phyloP scores from a whole-genome alignment of 345 rosid genomes.

The Durio zibethinus region DNA sequence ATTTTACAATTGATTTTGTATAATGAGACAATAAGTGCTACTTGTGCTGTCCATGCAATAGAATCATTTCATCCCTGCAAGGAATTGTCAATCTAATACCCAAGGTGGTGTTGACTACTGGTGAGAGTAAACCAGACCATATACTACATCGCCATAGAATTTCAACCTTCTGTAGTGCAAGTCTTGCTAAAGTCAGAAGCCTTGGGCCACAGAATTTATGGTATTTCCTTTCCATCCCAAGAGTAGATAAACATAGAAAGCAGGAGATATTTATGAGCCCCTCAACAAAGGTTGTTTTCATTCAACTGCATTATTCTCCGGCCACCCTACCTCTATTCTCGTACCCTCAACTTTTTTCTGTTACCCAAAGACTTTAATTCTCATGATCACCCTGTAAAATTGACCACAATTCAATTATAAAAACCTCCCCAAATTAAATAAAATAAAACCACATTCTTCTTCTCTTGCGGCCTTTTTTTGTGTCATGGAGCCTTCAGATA shows the following conservation, averaged over 20 bases:
- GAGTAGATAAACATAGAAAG: slow-evolving; percentile 42
- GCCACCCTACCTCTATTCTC: slow-evolving; percentile 41
- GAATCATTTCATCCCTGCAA: slow-evolving; percentile 18
- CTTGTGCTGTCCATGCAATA: not conserved
- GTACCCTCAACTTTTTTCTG: slow-evolving; percentile 29
- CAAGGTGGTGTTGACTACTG: slow-evolving; percentile 31
- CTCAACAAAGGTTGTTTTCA: slow-evolving; percentile 59
- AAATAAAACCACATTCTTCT: slow-evolving; percentile 15
- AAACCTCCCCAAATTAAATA: slow-evolving; percentile 13
- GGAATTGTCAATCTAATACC: slow-evolving; percentile 16
- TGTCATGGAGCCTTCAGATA: slow-evolving; percentile 35
- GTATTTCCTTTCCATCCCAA: slow-evolving; percentile 45
- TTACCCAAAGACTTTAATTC: slow-evolving; percentile 10
- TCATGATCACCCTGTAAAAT: slow-evolving; percentile 19
- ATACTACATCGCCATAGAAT: slow-evolving; percentile 42
- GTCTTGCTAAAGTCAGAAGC: slow-evolving; percentile 41
- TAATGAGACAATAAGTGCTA: not conserved
- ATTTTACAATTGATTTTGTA: not conserved
- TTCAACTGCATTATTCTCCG: slow-evolving; percentile 74
- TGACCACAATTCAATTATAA: slow-evolving; percentile 25
- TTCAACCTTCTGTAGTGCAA: slow-evolving; percentile 55
- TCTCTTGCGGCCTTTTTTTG: too few species aligned
- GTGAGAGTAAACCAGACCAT: slow-evolving; percentile 32
- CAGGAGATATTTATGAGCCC: slow-evolving; percentile 61
- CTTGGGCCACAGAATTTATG: slow-evolving; percentile 73